A percentile compares a stretch with the other conserved stretches of the same genome.
Evolutionary conservation across 768 basidiomycete genomes (phyloP).

Genomic region (Lentinula edodes): DNA sequence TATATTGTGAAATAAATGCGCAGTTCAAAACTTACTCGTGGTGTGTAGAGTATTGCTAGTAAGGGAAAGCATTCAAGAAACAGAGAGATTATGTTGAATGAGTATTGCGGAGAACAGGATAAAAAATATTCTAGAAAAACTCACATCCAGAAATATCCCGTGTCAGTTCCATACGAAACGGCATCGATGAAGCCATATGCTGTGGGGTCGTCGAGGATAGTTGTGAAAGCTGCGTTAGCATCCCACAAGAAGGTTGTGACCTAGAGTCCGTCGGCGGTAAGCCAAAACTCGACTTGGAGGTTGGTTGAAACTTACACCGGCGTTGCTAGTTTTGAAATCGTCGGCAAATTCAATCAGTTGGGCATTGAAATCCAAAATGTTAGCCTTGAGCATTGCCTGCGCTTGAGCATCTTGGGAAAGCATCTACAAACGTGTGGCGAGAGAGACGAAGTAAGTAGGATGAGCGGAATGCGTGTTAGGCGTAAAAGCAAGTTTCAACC

Average conservation of each 20-base stretch:
- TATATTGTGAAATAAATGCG: not conserved
- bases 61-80: not conserved
- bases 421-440: conserved; percentile 30
- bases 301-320: conserved; percentile 31
- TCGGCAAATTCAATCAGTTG: conserved; percentile 37
- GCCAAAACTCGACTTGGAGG: not conserved
- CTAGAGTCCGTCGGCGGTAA: conserved; percentile 17
- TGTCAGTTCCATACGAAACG: conserved; percentile 34
- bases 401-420: conserved; percentile 33
- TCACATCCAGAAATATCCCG: conserved; percentile 52
- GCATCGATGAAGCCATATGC: conserved; percentile 54
- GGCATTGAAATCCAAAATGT: conserved; percentile 47
- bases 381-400: conserved; percentile 34
- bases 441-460: too few species aligned
- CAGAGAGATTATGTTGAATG: not conserved
- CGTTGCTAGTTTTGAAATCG: conserved; percentile 36
- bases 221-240: conserved; percentile 41
- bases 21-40: conserved; percentile 30
- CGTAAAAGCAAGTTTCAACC: too few species aligned
- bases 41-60: conserved; percentile 51
- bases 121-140: conserved; percentile 7
- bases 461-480: too few species aligned
- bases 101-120: not conserved
- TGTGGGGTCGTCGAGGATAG: conserved; percentile 41
- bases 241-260: conserved; percentile 47